These are phyloP conservation scores for Quercus wislizeni DNA, from an alignment of 306 rosid species.

Conservation along the genomic window DNA sequence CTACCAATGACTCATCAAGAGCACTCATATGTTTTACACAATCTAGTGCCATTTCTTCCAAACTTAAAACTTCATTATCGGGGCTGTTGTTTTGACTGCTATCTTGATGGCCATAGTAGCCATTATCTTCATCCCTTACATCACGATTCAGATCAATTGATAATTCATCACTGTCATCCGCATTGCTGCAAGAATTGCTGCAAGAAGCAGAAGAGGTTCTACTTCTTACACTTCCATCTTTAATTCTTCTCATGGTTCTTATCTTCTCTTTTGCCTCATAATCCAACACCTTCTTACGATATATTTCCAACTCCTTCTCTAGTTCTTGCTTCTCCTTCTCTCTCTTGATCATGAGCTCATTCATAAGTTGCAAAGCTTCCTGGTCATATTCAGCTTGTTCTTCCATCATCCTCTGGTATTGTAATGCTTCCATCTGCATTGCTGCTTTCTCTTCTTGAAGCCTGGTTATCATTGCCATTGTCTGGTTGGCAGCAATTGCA, in stretches of 20 bases:
- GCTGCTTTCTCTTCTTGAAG: slow-evolving; percentile 87
- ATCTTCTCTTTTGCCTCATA: slow-evolving; percentile 62
- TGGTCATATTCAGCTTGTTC: slow-evolving; percentile 90
- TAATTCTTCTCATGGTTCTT: slow-evolving; percentile 45
- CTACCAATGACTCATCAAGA: slow-evolving; percentile 61
- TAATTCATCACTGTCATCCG: slow-evolving; percentile 45
- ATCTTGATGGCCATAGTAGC: slow-evolving; percentile 26
- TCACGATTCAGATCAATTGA: slow-evolving; percentile 57
- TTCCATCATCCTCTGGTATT: slow-evolving; percentile 91
- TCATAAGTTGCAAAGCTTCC: slow-evolving; percentile 77
- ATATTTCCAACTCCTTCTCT: slow-evolving; percentile 63
- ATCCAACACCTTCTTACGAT: slow-evolving; percentile 48
- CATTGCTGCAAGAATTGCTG: slow-evolving; percentile 58
- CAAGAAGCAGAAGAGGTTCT: slow-evolving; percentile 57
- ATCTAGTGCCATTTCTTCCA: slow-evolving; percentile 68
- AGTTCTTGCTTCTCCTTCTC: slow-evolving; percentile 77
- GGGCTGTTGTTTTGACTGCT: slow-evolving; percentile 22
- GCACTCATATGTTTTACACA: slow-evolving; percentile 53
- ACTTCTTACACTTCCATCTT: slow-evolving; percentile 52
- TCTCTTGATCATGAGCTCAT: slow-evolving; percentile 72
- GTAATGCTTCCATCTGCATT: slow-evolving; percentile 88
- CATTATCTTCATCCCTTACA: slow-evolving; percentile 39
- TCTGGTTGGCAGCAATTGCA: slow-evolving; percentile 77
- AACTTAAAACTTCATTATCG: slow-evolving; percentile 29
- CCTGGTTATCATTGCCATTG: slow-evolving; percentile 94